Conservation (phyloP, 2,329 filamentous ascomycete species). For the Aspergillus aculeatus region DNA sequence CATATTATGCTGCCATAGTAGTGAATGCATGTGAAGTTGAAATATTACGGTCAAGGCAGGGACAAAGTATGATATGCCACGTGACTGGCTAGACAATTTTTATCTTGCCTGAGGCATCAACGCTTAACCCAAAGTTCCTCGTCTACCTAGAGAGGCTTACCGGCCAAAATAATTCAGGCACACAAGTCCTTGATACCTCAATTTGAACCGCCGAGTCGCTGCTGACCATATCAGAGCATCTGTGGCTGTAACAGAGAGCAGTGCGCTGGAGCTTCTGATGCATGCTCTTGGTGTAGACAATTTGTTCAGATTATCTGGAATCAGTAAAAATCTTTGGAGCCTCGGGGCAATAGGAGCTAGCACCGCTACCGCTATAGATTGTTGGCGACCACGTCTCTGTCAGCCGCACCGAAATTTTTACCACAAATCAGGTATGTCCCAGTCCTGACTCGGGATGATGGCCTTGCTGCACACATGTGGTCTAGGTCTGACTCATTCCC, state of each 20-base stretch:
- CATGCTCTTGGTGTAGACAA: slow-evolving; percentile 11
- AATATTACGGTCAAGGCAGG: too few species aligned
- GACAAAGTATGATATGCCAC: neutral
- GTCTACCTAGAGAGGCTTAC: neutral
- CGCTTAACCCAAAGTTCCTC: neutral
- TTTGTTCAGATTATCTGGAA: slow-evolving; percentile 14
- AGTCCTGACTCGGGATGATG: neutral
- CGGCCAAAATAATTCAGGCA: neutral
- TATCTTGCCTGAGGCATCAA: neutral
- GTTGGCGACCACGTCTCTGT: slow-evolving; percentile 4
- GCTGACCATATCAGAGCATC: neutral
- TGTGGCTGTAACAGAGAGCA: neutral
- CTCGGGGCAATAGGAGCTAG: slow-evolving; percentile 8
- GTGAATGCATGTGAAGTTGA: too few species aligned
- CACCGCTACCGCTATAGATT: slow-evolving; percentile 11
- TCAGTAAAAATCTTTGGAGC: slow-evolving; percentile 15
- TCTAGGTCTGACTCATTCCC: neutral
- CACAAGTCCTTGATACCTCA: neutral
- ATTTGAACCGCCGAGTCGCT: neutral
- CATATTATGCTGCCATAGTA: too few species aligned
- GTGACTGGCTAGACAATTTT: neutral
- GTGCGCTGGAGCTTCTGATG: slow-evolving; percentile 18
- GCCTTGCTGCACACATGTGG: neutral
- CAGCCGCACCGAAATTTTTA: neutral
- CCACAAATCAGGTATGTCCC: neutral